These are phyloP conservation scores for Chrysopogon serrulatus DNA, from an alignment of 176 grass and related monocot species.

Conservation along the genomic window DNA sequence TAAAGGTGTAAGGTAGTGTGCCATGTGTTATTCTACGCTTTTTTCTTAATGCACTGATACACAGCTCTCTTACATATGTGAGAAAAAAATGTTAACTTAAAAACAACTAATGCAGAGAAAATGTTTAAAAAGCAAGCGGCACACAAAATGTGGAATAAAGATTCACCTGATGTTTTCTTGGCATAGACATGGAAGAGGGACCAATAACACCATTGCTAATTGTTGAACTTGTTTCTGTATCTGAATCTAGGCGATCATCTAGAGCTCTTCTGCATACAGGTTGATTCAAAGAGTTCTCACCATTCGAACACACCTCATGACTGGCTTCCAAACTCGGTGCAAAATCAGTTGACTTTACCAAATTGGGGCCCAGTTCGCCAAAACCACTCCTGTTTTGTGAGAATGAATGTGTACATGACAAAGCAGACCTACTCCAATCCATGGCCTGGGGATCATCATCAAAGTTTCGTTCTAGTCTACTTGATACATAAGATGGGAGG, in stretches of 20 bases:
- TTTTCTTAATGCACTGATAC: not conserved
- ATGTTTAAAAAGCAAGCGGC: not conserved
- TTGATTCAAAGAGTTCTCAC: slow-evolving; percentile 22
- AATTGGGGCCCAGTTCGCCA: not conserved
- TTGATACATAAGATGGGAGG: slow-evolving; percentile 20
- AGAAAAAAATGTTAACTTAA: not conserved
- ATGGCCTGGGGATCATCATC: not conserved
- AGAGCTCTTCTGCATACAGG: slow-evolving; percentile 6
- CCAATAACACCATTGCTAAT: not conserved
- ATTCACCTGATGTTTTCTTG: slow-evolving; percentile 23
- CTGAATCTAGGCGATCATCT: slow-evolving; percentile 27
- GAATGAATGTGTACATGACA: slow-evolving; percentile 12
- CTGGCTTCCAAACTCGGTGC: slow-evolving; percentile 20
- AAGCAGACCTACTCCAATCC: slow-evolving; percentile 28
- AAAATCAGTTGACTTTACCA: slow-evolving; percentile 1
- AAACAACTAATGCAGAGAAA: not conserved
- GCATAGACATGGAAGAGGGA: not conserved
- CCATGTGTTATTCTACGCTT: not conserved
- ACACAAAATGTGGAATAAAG: not conserved
- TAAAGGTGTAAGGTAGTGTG: not conserved
- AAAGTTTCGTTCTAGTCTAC: slow-evolving; percentile 7
- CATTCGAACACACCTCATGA: slow-evolving; percentile 26
- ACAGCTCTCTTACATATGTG: not conserved
- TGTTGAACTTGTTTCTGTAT: slow-evolving; percentile 19
- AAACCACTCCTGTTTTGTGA: slow-evolving; percentile 18